phyloP scores from a whole-genome alignment of 306 rosid species.

The Pyrus pyrifolia region DNA sequence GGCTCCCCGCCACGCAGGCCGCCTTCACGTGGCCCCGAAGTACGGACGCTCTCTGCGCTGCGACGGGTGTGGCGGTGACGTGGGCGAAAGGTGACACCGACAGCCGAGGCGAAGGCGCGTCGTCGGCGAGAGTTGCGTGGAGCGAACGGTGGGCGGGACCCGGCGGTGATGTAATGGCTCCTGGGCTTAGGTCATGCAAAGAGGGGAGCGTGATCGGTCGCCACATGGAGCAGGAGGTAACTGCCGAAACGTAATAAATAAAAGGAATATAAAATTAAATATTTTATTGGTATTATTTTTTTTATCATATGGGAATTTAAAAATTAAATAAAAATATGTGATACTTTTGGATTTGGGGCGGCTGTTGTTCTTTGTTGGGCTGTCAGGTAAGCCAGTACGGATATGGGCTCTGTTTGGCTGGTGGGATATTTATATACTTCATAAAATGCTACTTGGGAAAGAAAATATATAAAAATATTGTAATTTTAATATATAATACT shows the following conservation, averaged over 20 bases:
- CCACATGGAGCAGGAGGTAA: neutral
- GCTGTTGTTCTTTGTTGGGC: slow-evolving; percentile 8
- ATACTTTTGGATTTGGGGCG: neutral
- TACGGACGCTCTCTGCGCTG: neutral
- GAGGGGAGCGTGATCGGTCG: neutral
- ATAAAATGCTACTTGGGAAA: no score
- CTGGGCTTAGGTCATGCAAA: neutral
- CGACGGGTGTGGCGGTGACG: slow-evolving; percentile 18
- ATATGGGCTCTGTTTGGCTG: neutral
- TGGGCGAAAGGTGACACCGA: neutral
- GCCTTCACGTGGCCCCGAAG: slow-evolving; percentile 2
- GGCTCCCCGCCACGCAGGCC: neutral
- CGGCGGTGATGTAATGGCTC: neutral
- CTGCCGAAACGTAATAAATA: neutral
- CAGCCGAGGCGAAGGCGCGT: neutral
- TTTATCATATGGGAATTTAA: neutral
- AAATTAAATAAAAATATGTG: no score
- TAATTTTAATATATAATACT: neutral
- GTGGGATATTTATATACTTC: no score
- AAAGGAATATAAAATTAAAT: neutral
- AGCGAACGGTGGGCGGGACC: neutral
- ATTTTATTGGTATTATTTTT: neutral
- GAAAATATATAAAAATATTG: neutral
- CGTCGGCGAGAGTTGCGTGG: slow-evolving; percentile 10
- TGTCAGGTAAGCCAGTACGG: neutral